A percentile compares a stretch with the other conserved stretches of the same genome.
phyloP scores from a whole-genome alignment of 805 yeast genomes.

The Ogataea thermomethanolica region DNA sequence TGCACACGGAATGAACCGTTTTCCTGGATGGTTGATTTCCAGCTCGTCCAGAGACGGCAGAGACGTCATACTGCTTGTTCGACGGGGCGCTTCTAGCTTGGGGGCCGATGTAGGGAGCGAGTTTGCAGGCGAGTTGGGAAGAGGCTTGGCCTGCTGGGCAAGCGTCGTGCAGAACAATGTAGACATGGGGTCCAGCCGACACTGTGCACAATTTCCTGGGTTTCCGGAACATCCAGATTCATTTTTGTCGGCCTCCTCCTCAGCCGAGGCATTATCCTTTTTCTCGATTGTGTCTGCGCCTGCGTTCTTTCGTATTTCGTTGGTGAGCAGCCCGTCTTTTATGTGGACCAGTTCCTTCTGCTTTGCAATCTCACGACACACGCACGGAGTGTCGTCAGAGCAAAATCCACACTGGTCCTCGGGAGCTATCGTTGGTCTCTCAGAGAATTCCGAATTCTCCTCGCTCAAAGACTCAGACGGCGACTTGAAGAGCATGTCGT shows the following conservation, averaged over 20 bases:
- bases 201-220: constrained; percentile 83
- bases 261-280: constrained; percentile 1
- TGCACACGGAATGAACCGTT: constrained; percentile 76
- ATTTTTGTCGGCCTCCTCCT: constrained; percentile 10
- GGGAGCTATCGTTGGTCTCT: constrained; percentile 30
- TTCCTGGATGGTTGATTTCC: constrained; percentile 33
- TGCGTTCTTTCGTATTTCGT: constrained; percentile 15
- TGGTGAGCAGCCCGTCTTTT: constrained; percentile 22
- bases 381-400: constrained; percentile 86
- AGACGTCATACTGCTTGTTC: constrained; percentile 21
- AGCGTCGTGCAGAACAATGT: constrained; percentile 85
- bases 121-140: constrained; percentile 8
- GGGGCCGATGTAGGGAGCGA: constrained; percentile 17
- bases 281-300: background rate
- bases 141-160: constrained; percentile 37
- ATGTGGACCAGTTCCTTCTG: constrained; percentile 34
- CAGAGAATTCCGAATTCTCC: constrained; percentile 13
- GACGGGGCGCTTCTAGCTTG: constrained; percentile 12
- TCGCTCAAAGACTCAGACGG: constrained; percentile 21
- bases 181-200: constrained; percentile 84
- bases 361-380: constrained; percentile 75
- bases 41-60: constrained; percentile 28
- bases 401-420: constrained; percentile 89
- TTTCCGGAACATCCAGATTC: constrained; percentile 68
- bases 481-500: constrained; percentile 26